Evolutionary conservation across 495 filamentous ascomycete species (phyloP), one percentile per base, ranked within the genome.

Genomic region (Penicillium coffeae): DNA sequence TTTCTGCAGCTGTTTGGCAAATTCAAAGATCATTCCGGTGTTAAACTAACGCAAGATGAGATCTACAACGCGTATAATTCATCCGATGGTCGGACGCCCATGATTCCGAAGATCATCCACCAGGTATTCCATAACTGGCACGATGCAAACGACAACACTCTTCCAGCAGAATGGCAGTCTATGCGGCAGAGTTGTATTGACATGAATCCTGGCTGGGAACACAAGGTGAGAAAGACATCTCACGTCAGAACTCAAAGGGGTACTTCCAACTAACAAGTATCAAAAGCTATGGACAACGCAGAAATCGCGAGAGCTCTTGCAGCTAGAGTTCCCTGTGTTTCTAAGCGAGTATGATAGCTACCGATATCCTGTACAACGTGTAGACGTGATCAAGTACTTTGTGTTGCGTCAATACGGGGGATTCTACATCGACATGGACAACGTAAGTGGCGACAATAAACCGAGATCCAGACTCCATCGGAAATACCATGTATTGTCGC

Each of bases 371-470:
- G 84, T 88, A 47, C 82, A 87, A 62, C 75, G 86, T 16, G 85
- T 84, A 47, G 85, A 89, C 58, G 72, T 82, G 1, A 78, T 88
- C 42, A 75, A 84, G 36, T 89, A 88, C 58, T 88, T 89, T 59
- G 65, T 85, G 8, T 64, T 89, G 20, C 66, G 73, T 21, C 75
- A 82, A 52, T 87, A 80, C 52, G 85, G 85, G 19, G 85, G 85
- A 12, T 78, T 87, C 42, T 89, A 88, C 60, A 75, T 89, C 48
- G 85, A 89, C 50, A 60, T 87, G 12, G 85, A 89, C 59, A 51
- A 47, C 18, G 45, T 47, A 15, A 38, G 45, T 38, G n/a, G n/a
- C n/a, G n/a, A n/a, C n/a, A n/a, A n/a, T n/a, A n/a, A n/a, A n/a
- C n/a, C n/a, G n/a, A 8, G 30, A 8, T 19, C n/a, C 14, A 40